phyloP scores from a whole-genome alignment of 495 filamentous ascomycete species.

The Hamigera avellanea region DNA sequence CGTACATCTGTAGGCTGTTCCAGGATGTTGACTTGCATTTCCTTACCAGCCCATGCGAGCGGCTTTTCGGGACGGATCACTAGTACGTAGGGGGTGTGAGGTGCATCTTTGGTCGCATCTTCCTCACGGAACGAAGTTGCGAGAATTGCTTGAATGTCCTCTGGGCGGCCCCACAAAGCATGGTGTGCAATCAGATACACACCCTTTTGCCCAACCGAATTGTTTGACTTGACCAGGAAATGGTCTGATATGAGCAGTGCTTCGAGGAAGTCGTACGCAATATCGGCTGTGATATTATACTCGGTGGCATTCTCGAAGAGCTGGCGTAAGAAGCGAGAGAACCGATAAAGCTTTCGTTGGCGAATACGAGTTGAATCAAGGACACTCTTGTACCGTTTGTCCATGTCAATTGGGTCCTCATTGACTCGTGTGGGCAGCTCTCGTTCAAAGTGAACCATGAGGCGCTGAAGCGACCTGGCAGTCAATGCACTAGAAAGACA shows the following conservation, averaged over 20 bases:
- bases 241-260: slow-evolving; percentile 76
- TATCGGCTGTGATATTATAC: slow-evolving; percentile 61
- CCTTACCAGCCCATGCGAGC: slow-evolving; percentile 72
- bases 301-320: slow-evolving; percentile 94
- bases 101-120: slow-evolving; percentile 53
- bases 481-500: slow-evolving; percentile 56
- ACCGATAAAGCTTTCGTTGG: slow-evolving; percentile 78
- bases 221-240: slow-evolving; percentile 55
- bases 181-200: slow-evolving; percentile 80
- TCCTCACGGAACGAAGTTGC: slow-evolving; percentile 80
- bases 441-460: slow-evolving; percentile 83
- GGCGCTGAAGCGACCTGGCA: slow-evolving; percentile 73
- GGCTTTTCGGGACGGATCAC: slow-evolving; percentile 72
- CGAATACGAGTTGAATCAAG: slow-evolving; percentile 91
- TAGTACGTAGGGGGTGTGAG: slow-evolving; percentile 64
- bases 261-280: slow-evolving; percentile 63
- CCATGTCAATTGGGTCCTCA: slow-evolving; percentile 78
- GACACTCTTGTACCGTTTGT: slow-evolving; percentile 89
- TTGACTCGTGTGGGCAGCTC: slow-evolving; percentile 75
- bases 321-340: slow-evolving; percentile 77
- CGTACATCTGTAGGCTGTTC: slow-evolving; percentile 79
- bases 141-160: slow-evolving; percentile 74
- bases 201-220: slow-evolving; percentile 51
- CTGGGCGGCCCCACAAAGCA: slow-evolving; percentile 56
- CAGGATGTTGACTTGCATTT: slow-evolving; percentile 55